Evolutionary conservation across 2,329 filamentous ascomycete genomes (phyloP).

Genomic region (Exophiala dermatitidis): DNA sequence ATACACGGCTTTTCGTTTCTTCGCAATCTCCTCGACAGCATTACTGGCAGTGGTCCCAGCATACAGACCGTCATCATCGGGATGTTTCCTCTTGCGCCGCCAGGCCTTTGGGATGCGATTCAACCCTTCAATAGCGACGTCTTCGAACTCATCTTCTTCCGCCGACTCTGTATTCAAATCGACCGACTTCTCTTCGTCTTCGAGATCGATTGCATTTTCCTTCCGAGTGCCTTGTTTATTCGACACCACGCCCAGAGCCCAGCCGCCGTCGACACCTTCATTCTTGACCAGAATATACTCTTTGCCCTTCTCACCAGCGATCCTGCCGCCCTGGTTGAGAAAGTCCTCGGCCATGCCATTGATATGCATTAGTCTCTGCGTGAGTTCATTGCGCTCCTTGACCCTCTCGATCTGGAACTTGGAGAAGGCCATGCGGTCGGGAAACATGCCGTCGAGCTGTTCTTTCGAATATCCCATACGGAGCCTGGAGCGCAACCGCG

Average conservation of each 20-base stretch:
- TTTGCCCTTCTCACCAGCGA: conserved; percentile 68
- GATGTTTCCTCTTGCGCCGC: conserved; percentile 33
- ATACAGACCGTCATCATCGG: conserved; percentile 34
- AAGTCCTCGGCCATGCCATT: conserved; percentile 75
- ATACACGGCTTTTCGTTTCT: conserved; percentile 44
- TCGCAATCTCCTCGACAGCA: conserved; percentile 32
- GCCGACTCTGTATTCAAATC: conserved; percentile 7
- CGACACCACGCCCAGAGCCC: conserved; percentile 89
- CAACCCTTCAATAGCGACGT: conserved; percentile 82
- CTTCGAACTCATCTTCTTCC: conserved; percentile 75
- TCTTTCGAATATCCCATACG: conserved; percentile 97
- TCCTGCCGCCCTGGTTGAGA: conserved; percentile 48
- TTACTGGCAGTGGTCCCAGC: conserved; percentile 15
- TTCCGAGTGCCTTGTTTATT: conserved; percentile 70
- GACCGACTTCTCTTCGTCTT: conserved; percentile 50
- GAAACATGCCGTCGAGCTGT: conserved; percentile 93
- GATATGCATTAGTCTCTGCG: conserved; percentile 87
- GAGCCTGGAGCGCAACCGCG: conserved; percentile 74
- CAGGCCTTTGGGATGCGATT: conserved; percentile 68
- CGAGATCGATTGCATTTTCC: conserved; percentile 88
- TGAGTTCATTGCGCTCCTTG: conserved; percentile 84
- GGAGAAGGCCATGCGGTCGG: conserved; percentile 93
- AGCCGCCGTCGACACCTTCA: conserved; percentile 87
- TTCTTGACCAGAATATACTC: conserved; percentile 97
- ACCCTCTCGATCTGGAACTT: conserved; percentile 94